phyloP scores from a whole-genome alignment of 345 rosid genomes.

The Heritiera littoralis region DNA sequence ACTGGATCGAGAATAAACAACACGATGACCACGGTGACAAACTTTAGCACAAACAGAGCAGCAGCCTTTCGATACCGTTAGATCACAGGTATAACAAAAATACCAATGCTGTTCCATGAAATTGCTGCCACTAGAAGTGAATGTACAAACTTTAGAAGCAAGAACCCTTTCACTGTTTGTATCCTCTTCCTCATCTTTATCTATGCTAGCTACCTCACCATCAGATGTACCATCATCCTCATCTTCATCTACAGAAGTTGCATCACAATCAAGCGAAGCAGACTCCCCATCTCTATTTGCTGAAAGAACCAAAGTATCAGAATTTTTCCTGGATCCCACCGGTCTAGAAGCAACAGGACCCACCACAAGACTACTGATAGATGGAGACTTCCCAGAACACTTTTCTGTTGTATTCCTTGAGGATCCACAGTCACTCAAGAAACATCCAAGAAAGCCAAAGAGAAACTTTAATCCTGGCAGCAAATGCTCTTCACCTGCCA shows the following conservation, averaged over 20 bases:
- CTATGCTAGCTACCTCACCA: constrained; percentile 96
- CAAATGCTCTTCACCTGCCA: constrained; percentile 63
- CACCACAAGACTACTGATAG: constrained; percentile 39
- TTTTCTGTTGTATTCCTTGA: constrained; percentile 48
- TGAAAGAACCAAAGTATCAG: constrained; percentile 68
- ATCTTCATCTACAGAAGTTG: constrained; percentile 92
- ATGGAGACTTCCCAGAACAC: constrained; percentile 49
- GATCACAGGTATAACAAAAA: constrained; percentile 99
- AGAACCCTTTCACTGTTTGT: constrained; percentile 81
- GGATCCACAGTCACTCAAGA: constrained; percentile 63
- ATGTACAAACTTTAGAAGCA: constrained; percentile 95
- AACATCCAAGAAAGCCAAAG: constrained; percentile 76
- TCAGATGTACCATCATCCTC: constrained; percentile 99
- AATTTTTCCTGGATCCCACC: constrained; percentile 63
- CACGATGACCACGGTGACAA: constrained; percentile 98
- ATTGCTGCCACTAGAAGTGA: constrained; percentile 97
- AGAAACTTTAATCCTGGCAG: constrained; percentile 84
- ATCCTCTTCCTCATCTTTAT: constrained; percentile 96
- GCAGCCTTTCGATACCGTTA: constrained; percentile 94
- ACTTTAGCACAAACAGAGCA: constrained; percentile 99
- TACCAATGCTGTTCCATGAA: constrained; percentile 99
- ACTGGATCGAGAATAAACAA: constrained; percentile 96
- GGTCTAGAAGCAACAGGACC: constrained; percentile 58
- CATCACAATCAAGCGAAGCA: constrained; percentile 83
- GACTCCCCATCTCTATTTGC: constrained; percentile 75